Evolutionary conservation across 2,329 filamentous ascomycete genomes (phyloP).

Genomic region (Fusarium chlamydosporum): DNA sequence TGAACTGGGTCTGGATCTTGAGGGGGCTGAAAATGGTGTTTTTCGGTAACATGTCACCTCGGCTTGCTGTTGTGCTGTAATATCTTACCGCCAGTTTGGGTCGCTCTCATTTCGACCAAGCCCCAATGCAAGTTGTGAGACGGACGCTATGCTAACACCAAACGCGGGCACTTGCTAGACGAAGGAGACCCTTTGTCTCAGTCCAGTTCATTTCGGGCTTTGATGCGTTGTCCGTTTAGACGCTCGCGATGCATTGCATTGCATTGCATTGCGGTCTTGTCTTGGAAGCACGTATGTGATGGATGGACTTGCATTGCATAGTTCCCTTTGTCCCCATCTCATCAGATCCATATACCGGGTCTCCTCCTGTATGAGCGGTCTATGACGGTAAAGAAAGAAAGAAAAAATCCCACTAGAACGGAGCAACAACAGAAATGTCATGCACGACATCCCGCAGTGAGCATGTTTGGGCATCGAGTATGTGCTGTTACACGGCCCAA

Average conservation of each 20-base stretch:
- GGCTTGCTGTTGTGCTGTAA: conserved; percentile 13
- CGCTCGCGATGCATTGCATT: conserved; percentile 12
- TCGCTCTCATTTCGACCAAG: conserved; percentile 31
- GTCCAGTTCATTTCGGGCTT: background rate
- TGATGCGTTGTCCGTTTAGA: conserved; percentile 23
- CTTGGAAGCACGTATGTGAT: background rate
- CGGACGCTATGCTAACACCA: conserved; percentile 8
- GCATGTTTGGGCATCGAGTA: conserved; percentile 37
- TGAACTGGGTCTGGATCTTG: background rate
- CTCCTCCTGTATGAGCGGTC: conserved; percentile 16
- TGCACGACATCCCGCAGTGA: conserved; percentile 49
- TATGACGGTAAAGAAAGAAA: conserved; percentile 25
- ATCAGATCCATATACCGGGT: conserved; percentile 23
- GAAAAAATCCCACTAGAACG: conserved; percentile 3
- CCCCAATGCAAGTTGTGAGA: conserved; percentile 22
- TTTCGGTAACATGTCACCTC: conserved; percentile 9
- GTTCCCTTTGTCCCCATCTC: conserved; percentile 14
- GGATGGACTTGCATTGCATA: conserved; percentile 7
- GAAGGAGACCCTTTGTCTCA: conserved; percentile 12
- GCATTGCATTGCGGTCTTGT: background rate
- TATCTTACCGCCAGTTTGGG: conserved; percentile 43
- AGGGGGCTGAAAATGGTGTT: background rate
- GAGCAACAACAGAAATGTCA: conserved; percentile 31
- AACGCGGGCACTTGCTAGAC: conserved; percentile 13
- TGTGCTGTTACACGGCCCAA: conserved; percentile 40